These are phyloP conservation scores for Paecilomyces dactylethromorphus DNA, from an alignment of 2,329 filamentous ascomycete species.

Conservation along the genomic window DNA sequence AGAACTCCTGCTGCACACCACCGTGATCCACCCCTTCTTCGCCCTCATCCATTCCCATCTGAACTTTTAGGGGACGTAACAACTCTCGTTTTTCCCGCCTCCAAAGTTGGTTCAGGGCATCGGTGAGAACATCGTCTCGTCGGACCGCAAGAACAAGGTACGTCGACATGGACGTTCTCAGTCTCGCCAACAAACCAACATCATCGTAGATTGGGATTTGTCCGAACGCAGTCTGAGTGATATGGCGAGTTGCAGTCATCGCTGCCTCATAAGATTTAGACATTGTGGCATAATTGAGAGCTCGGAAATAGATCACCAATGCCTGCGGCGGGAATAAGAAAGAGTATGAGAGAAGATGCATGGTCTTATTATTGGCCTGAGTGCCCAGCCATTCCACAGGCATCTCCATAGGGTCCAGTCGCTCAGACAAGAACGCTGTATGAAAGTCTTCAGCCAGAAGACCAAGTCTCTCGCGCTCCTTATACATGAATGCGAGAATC, in stretches of 20 bases:
- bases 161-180: conserved; percentile 61
- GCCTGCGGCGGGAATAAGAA: conserved; percentile 70
- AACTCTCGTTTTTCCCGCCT: conserved; percentile 75
- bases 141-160: conserved; percentile 66
- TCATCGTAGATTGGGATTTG: conserved; percentile 48
- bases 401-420: conserved; percentile 67
- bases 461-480: conserved; percentile 61
- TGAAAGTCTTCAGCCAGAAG: conserved; percentile 65
- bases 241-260: conserved; percentile 39
- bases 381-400: conserved; percentile 65
- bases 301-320: conserved; percentile 76
- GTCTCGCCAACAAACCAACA: conserved; percentile 54
- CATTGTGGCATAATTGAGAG: conserved; percentile 85
- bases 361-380: conserved; percentile 52
- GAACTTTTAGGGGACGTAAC: conserved; percentile 78
- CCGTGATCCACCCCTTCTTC: conserved; percentile 91
- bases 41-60: conserved; percentile 71
- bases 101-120: conserved; percentile 86
- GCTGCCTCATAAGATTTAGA: conserved; percentile 69
- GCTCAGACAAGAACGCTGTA: conserved; percentile 68
- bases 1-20: conserved; percentile 95
- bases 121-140: conserved; percentile 59
- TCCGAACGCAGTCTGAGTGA: conserved; percentile 39
- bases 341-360: conserved; percentile 73
- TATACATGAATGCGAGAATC: conserved; percentile 66